These are phyloP conservation scores for Petrea volubilis DNA, from an alignment of 257 asterid genomes.

Conservation along the genomic window DNA sequence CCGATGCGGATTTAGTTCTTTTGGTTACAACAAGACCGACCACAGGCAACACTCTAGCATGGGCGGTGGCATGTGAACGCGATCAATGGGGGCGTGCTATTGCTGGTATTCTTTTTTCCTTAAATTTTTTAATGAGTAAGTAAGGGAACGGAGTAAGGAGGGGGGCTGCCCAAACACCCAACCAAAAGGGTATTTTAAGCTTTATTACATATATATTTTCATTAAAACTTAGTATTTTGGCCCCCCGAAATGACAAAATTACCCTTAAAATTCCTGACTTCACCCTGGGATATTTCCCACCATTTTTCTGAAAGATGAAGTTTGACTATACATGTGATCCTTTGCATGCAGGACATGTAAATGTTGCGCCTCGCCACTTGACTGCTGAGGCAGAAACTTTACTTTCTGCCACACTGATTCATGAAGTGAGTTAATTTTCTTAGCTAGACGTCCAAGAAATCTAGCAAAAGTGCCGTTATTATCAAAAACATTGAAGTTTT, in stretches of 20 bases:
- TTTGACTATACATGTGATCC: background rate
- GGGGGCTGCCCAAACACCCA: no score
- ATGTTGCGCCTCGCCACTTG: conserved; percentile 98
- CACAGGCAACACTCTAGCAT: conserved; percentile 91
- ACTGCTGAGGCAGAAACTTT: conserved; percentile 96
- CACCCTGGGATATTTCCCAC: no score
- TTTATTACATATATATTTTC: no score
- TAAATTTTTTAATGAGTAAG: conserved; percentile 13
- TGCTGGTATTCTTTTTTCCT: conserved; percentile 54
- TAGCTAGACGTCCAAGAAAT: background rate
- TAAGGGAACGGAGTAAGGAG: no score
- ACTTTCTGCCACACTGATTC: conserved; percentile 89
- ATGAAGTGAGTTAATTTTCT: conserved; percentile 57
- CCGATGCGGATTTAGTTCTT: conserved; percentile 90
- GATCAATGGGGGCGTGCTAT: conserved; percentile 99
- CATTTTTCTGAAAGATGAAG: background rate
- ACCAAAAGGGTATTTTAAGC: no score
- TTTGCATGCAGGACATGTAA: conserved; percentile 78
- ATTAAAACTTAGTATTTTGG: no score
- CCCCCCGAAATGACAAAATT: no score
- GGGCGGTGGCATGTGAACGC: conserved; percentile 99
- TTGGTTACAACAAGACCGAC: conserved; percentile 96
- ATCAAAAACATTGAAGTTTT: conserved; percentile 10
- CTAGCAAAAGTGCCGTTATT: conserved; percentile 9
- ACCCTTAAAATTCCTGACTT: no score